Base-by-base conservation (phyloP, 768 basidiomycete genomes). In the Xerocomellus intermedius region DNA sequence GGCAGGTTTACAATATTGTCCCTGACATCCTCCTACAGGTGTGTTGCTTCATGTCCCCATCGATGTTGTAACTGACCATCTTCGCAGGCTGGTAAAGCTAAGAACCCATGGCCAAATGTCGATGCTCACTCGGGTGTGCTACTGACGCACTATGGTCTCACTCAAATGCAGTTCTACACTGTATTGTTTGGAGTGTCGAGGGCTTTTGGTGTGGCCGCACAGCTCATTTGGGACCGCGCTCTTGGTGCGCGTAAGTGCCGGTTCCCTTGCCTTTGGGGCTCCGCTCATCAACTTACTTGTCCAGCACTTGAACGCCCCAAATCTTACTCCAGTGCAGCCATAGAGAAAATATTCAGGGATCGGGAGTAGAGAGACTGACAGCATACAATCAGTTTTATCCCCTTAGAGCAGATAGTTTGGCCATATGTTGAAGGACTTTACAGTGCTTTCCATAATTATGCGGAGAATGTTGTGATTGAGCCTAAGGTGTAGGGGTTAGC, bases 161-260 rank as follows among this genome's bases (percentile, higher is more conserved):
- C 80, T 59, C 85, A 95, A 74, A 94, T 95, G 88, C 83, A 92
- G 69, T 98, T 90, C 81, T 98, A 98, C 78, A 98, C 95, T 62
- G 96, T 98, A 52, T 80, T 97, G 56, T 97, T 97, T 73, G 94
- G 94, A 78, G 91, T 97, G 8, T 95, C 92, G n/a, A 89, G 93
- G 69, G 93, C 91, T 17, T 91, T 93, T 62, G 91, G 91, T 76
- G 91, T 93, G 52, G 83, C 89, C 51, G 85, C 91, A 32, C 93
- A 94, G 67, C 79, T 93, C 60, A 91, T 94, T 61, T 94, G 93
- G 93, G 92, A 94, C 67, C 90, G 92, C 70, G 91, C 91, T 16
- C 86, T 92, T 64, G 91, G 91, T 76, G 91, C 90, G 74, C 91
- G 89, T 91, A 70, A 70, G 89, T 84, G 5, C 5, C 41, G 4